Base-by-base conservation (phyloP, 768 basidiomycete species). In the Naematelia encephala region DNA sequence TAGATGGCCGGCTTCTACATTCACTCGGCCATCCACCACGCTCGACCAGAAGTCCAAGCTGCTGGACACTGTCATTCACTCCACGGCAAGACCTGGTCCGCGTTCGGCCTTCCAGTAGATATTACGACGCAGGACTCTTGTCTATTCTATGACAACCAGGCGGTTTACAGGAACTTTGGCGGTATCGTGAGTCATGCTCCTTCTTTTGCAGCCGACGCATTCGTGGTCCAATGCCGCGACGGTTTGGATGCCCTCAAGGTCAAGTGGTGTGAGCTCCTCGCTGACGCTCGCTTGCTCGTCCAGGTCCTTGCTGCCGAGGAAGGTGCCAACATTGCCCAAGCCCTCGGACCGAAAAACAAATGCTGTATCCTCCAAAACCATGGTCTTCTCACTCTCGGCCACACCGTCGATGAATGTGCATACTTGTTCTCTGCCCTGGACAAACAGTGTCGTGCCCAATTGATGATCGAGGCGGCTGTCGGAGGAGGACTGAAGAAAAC, bases 271-370 rank as follows among this genome's bases (percentile, higher is more conserved):
- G n/a, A n/a, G n/a, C n/a, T n/a, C 16, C 34, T 16, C 16, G 34
- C 16, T 39, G 16, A 39, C 34, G 8, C 34, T 8, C 34, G 34
- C 34, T 39, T 39, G 16, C 8, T 39, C 34, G 16, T 43, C 4
- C 25, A 60, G 58, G 82, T 83, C n/a, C 71, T 82, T n/a, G 80
- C 80, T 12, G 69, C 78, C 5, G 78, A 81, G 46, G 83, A 84
- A 74, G 82, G 82, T 12, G 66, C 70, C 28, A 78, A 80, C 27
- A 84, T 84, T 57, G 81, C 82, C 10, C 64, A 70, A 4, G 63
- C 67, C 14, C 63, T 73, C 16, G 68, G 67, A 22, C 63, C 63
- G 3, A 27, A 60, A 14, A 70, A 67, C 42, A 70, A 69, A 52
- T 66, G 68, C 21, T 54, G 62, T 51, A 69, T 75, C 56, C 43